Evolutionary conservation across 1,284 basidiomycete species (phyloP), one percentile per base, ranked within the genome.

Genomic region (Austroboletus novae-zelandiae): DNA sequence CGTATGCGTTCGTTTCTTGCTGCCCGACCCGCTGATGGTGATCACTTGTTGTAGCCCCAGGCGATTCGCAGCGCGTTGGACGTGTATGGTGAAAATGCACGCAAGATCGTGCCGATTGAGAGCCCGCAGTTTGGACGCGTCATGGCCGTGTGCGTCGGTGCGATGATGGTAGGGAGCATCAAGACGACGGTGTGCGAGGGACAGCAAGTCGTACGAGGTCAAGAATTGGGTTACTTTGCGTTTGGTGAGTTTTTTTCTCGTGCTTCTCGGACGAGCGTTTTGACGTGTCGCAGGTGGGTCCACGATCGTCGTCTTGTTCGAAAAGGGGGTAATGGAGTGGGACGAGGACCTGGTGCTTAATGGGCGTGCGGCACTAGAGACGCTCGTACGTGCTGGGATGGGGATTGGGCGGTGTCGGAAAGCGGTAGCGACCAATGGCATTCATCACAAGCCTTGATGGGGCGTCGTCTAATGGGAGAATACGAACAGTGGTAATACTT

Each of bases 81-180:
- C 60, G 92, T 98, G 5, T 98, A 95, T 58, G 94, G 94, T 25
- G 95, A 98, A 70, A 99, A 98, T 60, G 88, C 78, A 5, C 77
- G 94, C 31, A 92, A 92, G 75, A 84, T 97, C 42, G 88, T 95
- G 1, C 89, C 90, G 1, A 94, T 96, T 47, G 84, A 95, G 55
- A 92, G 84, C 54, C 83, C 85, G 0, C 81, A 86, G 47, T 96
- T 96, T 64, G 94, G 94, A 2, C 79, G 85, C 1, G 91, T 96
- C 30, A 91, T 94, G 83, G 86, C 84, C 2, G 90, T 94, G 9
- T 95, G 90, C 64, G 76, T 95, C 8, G 92, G 91, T 14, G 92
- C 92, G 2, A 94, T 95, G 92, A 94, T 94, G 92, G 93, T 95
- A 4, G 92, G 93, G 9, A 90, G 83, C 50, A 97, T 95, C 61